Evolutionary conservation across 306 rosid genomes (phyloP).

Genomic region (Cucurbita maxima): DNA sequence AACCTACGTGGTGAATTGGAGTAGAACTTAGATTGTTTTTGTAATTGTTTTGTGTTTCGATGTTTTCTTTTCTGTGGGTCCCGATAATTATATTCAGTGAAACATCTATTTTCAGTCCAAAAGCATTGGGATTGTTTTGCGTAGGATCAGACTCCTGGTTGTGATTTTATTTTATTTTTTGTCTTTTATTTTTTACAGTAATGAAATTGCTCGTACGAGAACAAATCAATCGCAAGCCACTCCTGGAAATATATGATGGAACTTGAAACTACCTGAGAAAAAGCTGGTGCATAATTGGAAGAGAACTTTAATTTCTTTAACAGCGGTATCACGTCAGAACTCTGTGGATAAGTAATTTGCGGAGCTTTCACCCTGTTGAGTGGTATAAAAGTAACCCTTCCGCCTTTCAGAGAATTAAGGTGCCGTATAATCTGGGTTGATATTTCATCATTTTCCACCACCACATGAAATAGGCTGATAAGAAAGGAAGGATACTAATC

Average conservation of each 20-base stretch:
- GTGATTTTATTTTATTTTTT: background rate
- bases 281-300: slow-evolving; percentile 41
- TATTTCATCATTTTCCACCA: slow-evolving; percentile 77
- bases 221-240: background rate
- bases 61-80: background rate
- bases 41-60: background rate
- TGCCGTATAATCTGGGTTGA: slow-evolving; percentile 90
- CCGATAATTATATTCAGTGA: background rate
- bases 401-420: slow-evolving; percentile 81
- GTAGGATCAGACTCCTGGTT: background rate
- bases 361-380: slow-evolving; percentile 88
- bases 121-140: background rate
- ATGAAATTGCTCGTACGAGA: background rate
- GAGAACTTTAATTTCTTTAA: slow-evolving; percentile 54
- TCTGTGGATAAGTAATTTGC: slow-evolving; percentile 54
- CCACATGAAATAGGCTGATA: slow-evolving; percentile 92
- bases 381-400: slow-evolving; percentile 92
- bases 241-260: background rate
- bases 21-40: background rate
- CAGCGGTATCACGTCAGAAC: slow-evolving; percentile 83
- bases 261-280: slow-evolving; percentile 59
- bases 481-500: slow-evolving; percentile 14
- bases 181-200: background rate
- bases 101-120: background rate
- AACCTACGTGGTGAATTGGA: background rate